Conservation (phyloP, 352 stramenopile genomes). For the Bremia lactucae region DNA sequence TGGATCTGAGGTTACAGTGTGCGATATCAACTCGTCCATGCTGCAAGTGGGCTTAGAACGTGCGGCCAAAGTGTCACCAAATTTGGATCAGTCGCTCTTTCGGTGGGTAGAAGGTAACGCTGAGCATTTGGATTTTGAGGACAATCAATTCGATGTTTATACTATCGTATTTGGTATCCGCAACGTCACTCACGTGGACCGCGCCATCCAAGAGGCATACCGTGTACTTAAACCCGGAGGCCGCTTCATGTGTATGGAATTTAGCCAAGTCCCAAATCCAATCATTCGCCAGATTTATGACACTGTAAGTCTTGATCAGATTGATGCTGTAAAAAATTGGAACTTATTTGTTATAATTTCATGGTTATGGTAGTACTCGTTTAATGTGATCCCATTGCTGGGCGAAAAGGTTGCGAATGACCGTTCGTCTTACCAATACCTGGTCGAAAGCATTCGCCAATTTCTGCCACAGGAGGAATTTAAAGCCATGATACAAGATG, state of each 20-base stretch:
- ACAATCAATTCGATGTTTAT: conserved; percentile 96
- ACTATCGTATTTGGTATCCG: conserved; percentile 99
- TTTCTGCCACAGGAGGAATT: conserved; percentile 97
- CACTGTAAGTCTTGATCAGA: conserved; percentile 30
- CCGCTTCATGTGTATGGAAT: conserved; percentile 98
- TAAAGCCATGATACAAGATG: conserved; percentile 88
- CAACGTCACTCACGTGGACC: conserved; percentile 97
- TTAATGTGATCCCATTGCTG: conserved; percentile 94
- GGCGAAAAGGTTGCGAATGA: conserved; percentile 93
- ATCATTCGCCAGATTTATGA: conserved; percentile 93
- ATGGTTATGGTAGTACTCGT: conserved; percentile 89
- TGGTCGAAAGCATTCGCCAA: conserved; percentile 99
- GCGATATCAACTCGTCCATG: conserved; percentile 99
- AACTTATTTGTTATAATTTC: no score
- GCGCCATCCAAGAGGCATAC: conserved; percentile 89
- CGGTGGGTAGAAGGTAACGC: conserved; percentile 93
- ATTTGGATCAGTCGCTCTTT: conserved; percentile 49
- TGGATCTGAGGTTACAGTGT: conserved; percentile 89
- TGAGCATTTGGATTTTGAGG: conserved; percentile 90
- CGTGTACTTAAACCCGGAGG: conserved; percentile 93
- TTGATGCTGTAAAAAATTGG: no score
- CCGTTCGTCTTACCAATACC: conserved; percentile 95
- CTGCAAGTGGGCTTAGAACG: conserved; percentile 90
- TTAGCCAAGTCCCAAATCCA: conserved; percentile 90
- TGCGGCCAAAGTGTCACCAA: conserved; percentile 59